Evolutionary conservation across 2,329 filamentous ascomycete genomes (phyloP).

Genomic region (Exophiala phaeomuriformis): DNA sequence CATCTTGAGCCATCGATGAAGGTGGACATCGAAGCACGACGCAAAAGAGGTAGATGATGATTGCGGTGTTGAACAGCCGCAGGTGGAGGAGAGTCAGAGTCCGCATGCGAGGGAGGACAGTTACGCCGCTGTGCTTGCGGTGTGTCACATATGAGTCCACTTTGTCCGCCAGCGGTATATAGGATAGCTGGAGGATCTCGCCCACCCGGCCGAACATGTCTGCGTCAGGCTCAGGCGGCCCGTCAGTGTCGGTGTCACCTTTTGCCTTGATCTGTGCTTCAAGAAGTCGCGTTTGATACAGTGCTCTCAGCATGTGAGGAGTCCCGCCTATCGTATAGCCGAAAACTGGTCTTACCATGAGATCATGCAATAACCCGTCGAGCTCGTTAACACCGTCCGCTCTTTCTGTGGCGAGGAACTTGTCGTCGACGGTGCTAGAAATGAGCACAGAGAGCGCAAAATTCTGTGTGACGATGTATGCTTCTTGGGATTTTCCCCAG

Average conservation of each 20-base stretch:
- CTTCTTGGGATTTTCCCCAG: slow-evolving; percentile 8
- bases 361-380: slow-evolving; percentile 7
- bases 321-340: slow-evolving; percentile 11
- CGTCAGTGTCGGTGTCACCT: not conserved
- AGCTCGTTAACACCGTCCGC: slow-evolving; percentile 1
- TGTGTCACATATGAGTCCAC: not conserved
- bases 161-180: not conserved
- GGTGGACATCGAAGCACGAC: not conserved
- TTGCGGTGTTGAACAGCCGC: not conserved
- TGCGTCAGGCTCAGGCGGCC: not conserved
- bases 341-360: slow-evolving; percentile 3
- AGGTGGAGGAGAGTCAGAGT: not conserved
- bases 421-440: not conserved
- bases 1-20: not conserved
- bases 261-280: slow-evolving; percentile 3
- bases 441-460: slow-evolving; percentile 9
- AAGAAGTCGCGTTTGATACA: slow-evolving; percentile 10
- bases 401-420: not conserved
- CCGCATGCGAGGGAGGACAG: not conserved
- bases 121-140: not conserved
- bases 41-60: slow-evolving; percentile 1
- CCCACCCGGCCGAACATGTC: not conserved
- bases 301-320: slow-evolving; percentile 9
- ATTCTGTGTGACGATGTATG: slow-evolving; percentile 10
- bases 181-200: not conserved